phyloP scores from a whole-genome alignment of 768 basidiomycete genomes.

The Suillus brevipes region DNA sequence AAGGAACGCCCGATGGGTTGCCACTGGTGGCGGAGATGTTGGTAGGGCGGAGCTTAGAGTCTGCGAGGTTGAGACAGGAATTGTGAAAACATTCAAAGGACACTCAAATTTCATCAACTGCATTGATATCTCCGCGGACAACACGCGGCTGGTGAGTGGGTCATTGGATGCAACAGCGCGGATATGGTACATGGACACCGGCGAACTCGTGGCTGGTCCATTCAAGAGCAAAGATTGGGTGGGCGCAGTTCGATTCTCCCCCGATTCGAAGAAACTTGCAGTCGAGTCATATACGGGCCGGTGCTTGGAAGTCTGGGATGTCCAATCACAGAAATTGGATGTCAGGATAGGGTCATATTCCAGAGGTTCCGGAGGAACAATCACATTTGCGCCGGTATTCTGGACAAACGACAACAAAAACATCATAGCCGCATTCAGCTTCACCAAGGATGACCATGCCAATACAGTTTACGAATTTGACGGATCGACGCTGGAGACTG shows the following conservation, averaged over 20 bases:
- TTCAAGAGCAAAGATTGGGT: not conserved
- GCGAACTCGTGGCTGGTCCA: not conserved
- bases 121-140: not conserved
- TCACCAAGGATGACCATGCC: not conserved
- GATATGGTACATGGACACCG: not conserved
- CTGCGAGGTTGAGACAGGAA: not conserved
- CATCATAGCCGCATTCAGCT: not conserved
- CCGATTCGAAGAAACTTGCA: not conserved
- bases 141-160: not conserved
- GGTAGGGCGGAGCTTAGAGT: not conserved
- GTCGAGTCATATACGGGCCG: not conserved
- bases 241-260: not conserved
- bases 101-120: rapidly evolving
- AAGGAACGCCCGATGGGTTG: not conserved
- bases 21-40: not conserved
- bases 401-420: not conserved
- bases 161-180: not conserved
- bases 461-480: not conserved
- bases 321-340: not conserved
- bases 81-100: not conserved
- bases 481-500: too few relatives aligned
- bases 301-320: not conserved
- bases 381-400: not conserved
- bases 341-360: not conserved
- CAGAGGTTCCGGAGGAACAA: too few relatives aligned